Evolutionary conservation across 2,329 filamentous ascomycete genomes (phyloP).

Genomic region (Nannizzia gypsea): DNA sequence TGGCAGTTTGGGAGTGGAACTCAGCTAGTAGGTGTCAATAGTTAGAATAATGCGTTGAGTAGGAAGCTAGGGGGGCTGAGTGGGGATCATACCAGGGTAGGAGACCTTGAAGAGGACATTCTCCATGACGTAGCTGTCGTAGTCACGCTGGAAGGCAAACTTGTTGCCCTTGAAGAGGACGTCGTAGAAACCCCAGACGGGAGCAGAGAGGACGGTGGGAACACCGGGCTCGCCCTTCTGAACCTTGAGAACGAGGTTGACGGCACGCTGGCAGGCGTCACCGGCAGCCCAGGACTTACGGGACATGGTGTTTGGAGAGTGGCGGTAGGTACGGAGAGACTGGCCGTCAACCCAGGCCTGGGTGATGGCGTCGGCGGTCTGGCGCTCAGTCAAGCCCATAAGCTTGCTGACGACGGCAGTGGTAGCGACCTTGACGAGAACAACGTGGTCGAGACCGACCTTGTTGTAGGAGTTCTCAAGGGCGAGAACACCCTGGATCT

Average conservation of each 20-base stretch:
- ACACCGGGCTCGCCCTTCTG: slow-evolving; percentile 83
- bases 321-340: slow-evolving; percentile 89
- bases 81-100: slow-evolving; percentile 60
- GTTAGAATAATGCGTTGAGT: slow-evolving; percentile 5
- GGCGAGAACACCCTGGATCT: slow-evolving; percentile 94
- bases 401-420: slow-evolving; percentile 91
- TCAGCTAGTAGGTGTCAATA: slow-evolving; percentile 47
- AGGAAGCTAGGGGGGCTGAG: neutral
- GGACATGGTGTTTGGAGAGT: slow-evolving; percentile 98
- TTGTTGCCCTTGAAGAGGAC: slow-evolving; percentile 92
- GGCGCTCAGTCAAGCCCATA: slow-evolving; percentile 75
- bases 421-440: slow-evolving; percentile 93
- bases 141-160: slow-evolving; percentile 91
- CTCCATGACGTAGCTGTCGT: slow-evolving; percentile 99
- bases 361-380: slow-evolving; percentile 89
- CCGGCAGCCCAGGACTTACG: slow-evolving; percentile 98
- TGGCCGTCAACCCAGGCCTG: slow-evolving; percentile 98
- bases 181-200: slow-evolving; percentile 97
- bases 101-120: slow-evolving; percentile 99
- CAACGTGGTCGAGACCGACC: slow-evolving; percentile 94
- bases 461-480: slow-evolving; percentile 98
- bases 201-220: slow-evolving; percentile 83
- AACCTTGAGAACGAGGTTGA: slow-evolving; percentile 84
- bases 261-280: slow-evolving; percentile 91
- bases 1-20: slow-evolving; percentile 97